phyloP scores from a whole-genome alignment of 2,329 filamentous ascomycete genomes.

The Clonostachys rhizophaga region DNA sequence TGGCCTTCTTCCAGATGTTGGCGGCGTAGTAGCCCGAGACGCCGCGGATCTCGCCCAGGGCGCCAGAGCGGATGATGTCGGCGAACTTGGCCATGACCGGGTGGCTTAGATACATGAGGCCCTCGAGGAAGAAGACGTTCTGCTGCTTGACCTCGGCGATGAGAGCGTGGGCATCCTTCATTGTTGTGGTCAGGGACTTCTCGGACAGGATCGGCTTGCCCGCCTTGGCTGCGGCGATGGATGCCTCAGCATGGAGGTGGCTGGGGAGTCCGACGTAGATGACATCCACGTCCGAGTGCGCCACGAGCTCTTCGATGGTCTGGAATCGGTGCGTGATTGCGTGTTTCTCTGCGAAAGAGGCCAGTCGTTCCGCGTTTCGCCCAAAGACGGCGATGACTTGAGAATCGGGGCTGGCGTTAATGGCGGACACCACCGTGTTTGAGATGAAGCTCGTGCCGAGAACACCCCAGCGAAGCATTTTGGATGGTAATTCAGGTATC shows the following conservation, averaged over 20 bases:
- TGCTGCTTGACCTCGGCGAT: slow-evolving; percentile 10
- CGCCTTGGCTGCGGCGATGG: slow-evolving; percentile 11
- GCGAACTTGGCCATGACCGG: slow-evolving; percentile 13
- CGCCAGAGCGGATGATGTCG: slow-evolving; percentile 11
- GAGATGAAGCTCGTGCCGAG: slow-evolving; percentile 20
- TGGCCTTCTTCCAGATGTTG: slow-evolving; percentile 17
- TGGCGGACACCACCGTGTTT: slow-evolving; percentile 13
- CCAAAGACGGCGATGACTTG: slow-evolving; percentile 16
- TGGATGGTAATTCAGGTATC: too few relatives aligned
- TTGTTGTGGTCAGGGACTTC: slow-evolving; percentile 16
- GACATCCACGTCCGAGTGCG: slow-evolving; percentile 13
- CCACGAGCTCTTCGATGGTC: slow-evolving; percentile 12
- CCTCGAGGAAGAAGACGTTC: slow-evolving; percentile 17
- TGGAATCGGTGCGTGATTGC: slow-evolving; percentile 10
- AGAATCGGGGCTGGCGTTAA: slow-evolving; percentile 11
- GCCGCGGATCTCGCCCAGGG: slow-evolving; percentile 10
- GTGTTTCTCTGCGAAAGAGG: slow-evolving; percentile 14
- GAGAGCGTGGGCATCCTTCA: slow-evolving; percentile 14
- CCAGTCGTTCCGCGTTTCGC: slow-evolving; percentile 12
- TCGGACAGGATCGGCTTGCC: slow-evolving; percentile 17
- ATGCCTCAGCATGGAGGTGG: slow-evolving; percentile 15
- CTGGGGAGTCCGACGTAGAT: slow-evolving; percentile 17
- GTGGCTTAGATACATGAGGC: slow-evolving; percentile 17
- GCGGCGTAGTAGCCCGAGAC: slow-evolving; percentile 17
- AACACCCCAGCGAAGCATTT: slow-evolving; percentile 17